Base-by-base conservation (phyloP, 495 filamentous ascomycete genomes). In the Trypethelium eluteriae region DNA sequence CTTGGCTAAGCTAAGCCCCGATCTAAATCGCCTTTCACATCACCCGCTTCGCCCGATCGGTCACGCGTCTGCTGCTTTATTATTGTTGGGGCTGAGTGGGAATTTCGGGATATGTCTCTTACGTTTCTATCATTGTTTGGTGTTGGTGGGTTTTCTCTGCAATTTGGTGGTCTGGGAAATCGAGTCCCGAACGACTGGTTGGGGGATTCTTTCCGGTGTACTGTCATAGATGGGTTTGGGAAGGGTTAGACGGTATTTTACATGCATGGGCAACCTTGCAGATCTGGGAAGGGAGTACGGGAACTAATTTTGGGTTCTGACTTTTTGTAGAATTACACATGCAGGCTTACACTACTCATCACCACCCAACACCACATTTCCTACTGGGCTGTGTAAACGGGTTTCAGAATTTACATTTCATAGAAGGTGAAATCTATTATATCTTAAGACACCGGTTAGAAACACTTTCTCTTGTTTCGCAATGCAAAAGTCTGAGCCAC, bases 251-350 rank as follows among this genome's bases (percentile, higher is more conserved):
- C 49, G 18, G 53, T 4, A 59, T 32, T 14, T 35, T 11, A 59
- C 32, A 36, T 10, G 53, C 4, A 14, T 18, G 18, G 7, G 25
- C 25, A 25, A 25, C 25, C 25, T 25, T 25, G 25, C 25, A 25
- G 25, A 25, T 25, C 25, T 25, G 25, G 25, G 25, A 25, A 25
- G 25, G 25, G 25, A 25, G 25, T 25, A 25, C 53, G 53, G 53
- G 53, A 59, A 59, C 53, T 59, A 59, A 59, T 59, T 59, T n/a
- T 53, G 49, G 49, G 49, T 53, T 53, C 49, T 59, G 53, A 25
- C 25, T 25, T 25, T 25, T 25, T 25, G 25, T 25, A 25, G 25
- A 25, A 25, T 25, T 25, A 59, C 53, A 59, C 14, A 7, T 34
- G 6, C 2, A 35, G 9, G 2, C 2, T 35, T 34, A 59, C 32